Percentiles rank a stretch among this genome's conserved stretches.
Conservation (phyloP, 345 rosid species). For the Hypericum perforatum region DNA sequence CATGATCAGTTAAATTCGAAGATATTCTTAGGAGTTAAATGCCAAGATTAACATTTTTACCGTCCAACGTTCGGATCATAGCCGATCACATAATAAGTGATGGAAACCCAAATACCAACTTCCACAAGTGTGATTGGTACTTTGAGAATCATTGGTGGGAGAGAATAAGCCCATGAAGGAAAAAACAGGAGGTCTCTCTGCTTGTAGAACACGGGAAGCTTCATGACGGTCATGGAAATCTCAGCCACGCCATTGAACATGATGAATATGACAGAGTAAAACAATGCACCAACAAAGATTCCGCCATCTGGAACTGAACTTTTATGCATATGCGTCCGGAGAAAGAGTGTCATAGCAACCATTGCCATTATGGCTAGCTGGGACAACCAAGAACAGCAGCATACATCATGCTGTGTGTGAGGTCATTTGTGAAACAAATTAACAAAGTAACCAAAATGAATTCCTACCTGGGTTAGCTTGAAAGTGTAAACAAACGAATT, state of each 20-base stretch:
- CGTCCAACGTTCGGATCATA: neutral
- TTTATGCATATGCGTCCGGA: neutral
- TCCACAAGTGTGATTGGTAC: neutral
- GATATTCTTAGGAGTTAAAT: neutral
- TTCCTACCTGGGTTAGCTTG: neutral
- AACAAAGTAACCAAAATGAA: neutral
- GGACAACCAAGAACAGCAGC: neutral
- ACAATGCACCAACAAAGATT: neutral
- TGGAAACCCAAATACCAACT: conserved; percentile 3
- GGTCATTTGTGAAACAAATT: no score
- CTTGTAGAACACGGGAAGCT: conserved; percentile 5
- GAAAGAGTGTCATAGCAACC: neutral
- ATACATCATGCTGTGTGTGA: neutral
- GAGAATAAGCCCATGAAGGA: conserved; percentile 6
- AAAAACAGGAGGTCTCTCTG: neutral
- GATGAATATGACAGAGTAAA: neutral
- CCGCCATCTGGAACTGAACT: neutral
- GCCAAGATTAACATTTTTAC: neutral
- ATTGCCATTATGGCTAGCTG: neutral
- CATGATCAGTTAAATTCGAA: neutral
- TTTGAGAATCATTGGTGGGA: neutral
- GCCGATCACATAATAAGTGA: neutral
- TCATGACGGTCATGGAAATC: neutral
- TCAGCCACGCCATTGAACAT: conserved; percentile 2
- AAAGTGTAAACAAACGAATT: neutral